phyloP scores from a whole-genome alignment of 2,329 filamentous ascomycete genomes.

The Paracamarosporium sp. region DNA sequence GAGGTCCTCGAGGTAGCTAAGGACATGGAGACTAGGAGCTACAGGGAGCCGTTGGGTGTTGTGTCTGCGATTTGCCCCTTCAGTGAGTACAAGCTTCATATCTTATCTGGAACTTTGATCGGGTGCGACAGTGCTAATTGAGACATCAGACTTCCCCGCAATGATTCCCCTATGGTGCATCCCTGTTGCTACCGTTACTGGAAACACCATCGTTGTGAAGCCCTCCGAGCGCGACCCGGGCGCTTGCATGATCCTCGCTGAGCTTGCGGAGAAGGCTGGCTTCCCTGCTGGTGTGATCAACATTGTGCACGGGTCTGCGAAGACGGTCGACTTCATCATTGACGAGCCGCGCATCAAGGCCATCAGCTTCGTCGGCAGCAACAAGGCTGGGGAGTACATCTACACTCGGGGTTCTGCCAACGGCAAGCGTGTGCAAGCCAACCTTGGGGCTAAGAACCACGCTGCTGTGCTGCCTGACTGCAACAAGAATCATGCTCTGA shows the following conservation, averaged over 20 bases:
- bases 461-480: slow-evolving; percentile 83
- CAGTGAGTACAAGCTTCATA: slow-evolving; percentile 60
- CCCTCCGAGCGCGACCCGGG: slow-evolving; percentile 86
- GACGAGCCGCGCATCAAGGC: slow-evolving; percentile 87
- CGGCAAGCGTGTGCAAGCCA: slow-evolving; percentile 87
- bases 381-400: slow-evolving; percentile 90
- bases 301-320: slow-evolving; percentile 80
- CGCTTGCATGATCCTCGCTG: slow-evolving; percentile 83
- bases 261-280: slow-evolving; percentile 79
- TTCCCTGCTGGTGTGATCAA: slow-evolving; percentile 85
- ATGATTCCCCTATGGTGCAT: slow-evolving; percentile 96
- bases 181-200: slow-evolving; percentile 81
- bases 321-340: slow-evolving; percentile 84
- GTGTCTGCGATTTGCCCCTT: slow-evolving; percentile 87
- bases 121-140: slow-evolving; percentile 26
- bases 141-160: slow-evolving; percentile 75
- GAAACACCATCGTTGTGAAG: slow-evolving; percentile 85
- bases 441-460: slow-evolving; percentile 89
- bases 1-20: slow-evolving; percentile 85
- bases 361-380: slow-evolving; percentile 84
- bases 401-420: slow-evolving; percentile 79
- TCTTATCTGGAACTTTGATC: background rate
- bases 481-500: slow-evolving; percentile 89
- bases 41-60: slow-evolving; percentile 81
- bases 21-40: slow-evolving; percentile 88